Percentiles rank a stretch among this genome's conserved stretches.
Conservation (phyloP, 345 rosid species). For the Eucalyptus microcorys region DNA sequence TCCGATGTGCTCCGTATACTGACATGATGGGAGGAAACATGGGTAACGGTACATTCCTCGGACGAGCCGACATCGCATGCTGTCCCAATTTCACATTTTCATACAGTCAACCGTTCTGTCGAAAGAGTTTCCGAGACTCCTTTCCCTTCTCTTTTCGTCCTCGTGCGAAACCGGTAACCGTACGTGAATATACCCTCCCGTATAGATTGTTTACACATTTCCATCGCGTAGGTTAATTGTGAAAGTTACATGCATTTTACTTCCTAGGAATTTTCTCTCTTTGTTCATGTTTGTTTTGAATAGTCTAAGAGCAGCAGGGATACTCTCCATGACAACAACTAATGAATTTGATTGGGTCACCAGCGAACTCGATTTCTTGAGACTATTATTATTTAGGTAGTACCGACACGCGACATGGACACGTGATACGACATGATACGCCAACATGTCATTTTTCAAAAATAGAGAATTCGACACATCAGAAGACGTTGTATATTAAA, state of each 20-base stretch:
- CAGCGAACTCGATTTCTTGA: neutral
- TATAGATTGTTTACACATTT: no score
- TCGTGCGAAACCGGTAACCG: no score
- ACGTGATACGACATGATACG: fast-evolving
- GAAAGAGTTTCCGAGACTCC: neutral
- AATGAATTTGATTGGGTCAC: neutral
- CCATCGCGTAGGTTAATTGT: neutral
- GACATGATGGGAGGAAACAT: neutral
- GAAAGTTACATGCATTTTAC: neutral
- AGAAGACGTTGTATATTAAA: fast-evolving
- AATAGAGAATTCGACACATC: fast-evolving
- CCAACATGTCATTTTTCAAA: fast-evolving
- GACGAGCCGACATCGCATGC: neutral
- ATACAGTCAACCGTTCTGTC: neutral
- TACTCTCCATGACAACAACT: neutral
- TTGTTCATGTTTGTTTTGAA: neutral
- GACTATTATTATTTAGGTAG: neutral
- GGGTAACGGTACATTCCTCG: neutral
- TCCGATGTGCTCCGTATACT: neutral
- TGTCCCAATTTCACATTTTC: neutral
- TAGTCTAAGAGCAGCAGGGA: neutral
- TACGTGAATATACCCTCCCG: no score
- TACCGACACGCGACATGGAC: fast-evolving
- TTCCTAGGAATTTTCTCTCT: neutral
- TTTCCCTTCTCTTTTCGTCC: no score